These are phyloP conservation scores for Teunomyces atbi DNA, from an alignment of 805 yeast genomes.

Conservation along the genomic window DNA sequence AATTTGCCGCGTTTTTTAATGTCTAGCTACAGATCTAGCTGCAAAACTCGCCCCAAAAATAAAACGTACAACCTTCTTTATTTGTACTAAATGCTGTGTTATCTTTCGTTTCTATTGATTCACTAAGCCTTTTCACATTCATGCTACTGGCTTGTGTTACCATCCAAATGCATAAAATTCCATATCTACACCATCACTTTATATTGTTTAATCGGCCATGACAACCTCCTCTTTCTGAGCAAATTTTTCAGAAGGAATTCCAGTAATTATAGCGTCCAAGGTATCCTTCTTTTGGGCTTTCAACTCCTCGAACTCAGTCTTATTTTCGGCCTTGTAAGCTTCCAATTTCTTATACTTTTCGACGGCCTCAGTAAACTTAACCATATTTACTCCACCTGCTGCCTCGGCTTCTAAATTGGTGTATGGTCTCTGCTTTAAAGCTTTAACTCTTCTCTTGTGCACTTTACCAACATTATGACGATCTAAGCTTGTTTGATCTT, in stretches of 20 bases:
- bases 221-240: background rate
- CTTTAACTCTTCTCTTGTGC: conserved; percentile 85
- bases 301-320: conserved; percentile 40
- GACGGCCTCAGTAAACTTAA: conserved; percentile 62
- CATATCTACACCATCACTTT: background rate
- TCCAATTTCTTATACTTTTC: conserved; percentile 54
- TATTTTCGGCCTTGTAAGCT: conserved; percentile 37
- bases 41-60: background rate
- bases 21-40: background rate
- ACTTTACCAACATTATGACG: conserved; percentile 73
- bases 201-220: background rate
- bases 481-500: conserved; percentile 67
- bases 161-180: background rate
- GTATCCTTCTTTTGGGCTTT: conserved; percentile 36
- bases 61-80: background rate
- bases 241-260: conserved; percentile 11
- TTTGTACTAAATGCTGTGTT: conserved; percentile 1
- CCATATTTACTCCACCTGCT: conserved; percentile 77
- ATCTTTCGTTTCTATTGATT: background rate
- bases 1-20: background rate
- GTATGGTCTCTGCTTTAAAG: conserved; percentile 75
- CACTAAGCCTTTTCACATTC: background rate
- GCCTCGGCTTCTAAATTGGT: conserved; percentile 88
- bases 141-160: background rate
- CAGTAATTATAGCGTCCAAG: conserved; percentile 29